Percentiles rank a stretch among this genome's conserved stretches.
These are phyloP conservation scores for Candida corydali DNA, from an alignment of 805 yeast genomes.

Conservation along the genomic window DNA sequence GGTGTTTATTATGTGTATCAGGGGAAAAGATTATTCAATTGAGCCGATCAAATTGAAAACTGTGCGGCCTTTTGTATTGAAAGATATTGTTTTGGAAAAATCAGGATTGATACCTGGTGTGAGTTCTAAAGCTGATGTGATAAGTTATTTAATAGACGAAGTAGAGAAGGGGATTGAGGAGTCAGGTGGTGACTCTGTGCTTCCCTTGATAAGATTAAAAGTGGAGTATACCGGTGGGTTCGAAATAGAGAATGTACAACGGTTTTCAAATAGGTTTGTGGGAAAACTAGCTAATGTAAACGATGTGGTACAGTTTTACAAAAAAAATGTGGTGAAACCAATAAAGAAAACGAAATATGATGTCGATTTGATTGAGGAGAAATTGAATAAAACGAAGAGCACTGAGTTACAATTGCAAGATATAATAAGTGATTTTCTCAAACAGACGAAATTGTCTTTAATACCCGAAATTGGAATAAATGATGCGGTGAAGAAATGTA, in stretches of 20 bases:
- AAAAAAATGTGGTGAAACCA: conserved; percentile 25
- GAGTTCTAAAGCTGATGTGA: conserved; percentile 57
- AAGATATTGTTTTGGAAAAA: conserved; percentile 51
- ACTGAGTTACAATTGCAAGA: conserved; percentile 50
- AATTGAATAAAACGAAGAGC: conserved; percentile 12
- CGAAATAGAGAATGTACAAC: conserved; percentile 85
- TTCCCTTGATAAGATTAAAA: conserved; percentile 76
- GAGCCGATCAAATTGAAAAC: conserved; percentile 64
- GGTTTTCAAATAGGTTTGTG: conserved; percentile 86
- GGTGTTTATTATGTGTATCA: conserved; percentile 66
- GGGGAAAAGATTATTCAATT: conserved; percentile 50
- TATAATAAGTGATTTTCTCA: conserved; percentile 59
- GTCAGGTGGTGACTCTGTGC: conserved; percentile 40
- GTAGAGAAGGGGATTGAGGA: conserved; percentile 64
- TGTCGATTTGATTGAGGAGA: conserved; percentile 12
- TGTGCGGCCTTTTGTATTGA: conserved; percentile 79
- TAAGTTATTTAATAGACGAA: conserved; percentile 52
- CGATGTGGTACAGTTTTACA: conserved; percentile 72
- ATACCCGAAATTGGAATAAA: conserved; percentile 74
- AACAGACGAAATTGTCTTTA: conserved; percentile 59
- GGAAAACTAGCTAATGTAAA: conserved; percentile 90
- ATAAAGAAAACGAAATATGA: conserved; percentile 12
- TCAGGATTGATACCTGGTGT: conserved; percentile 57
- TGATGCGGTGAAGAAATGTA: conserved; percentile 65
- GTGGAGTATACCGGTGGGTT: conserved; percentile 90